Conservation (phyloP, 1,139 yeast genomes). For the Yarrowia galli region DNA sequence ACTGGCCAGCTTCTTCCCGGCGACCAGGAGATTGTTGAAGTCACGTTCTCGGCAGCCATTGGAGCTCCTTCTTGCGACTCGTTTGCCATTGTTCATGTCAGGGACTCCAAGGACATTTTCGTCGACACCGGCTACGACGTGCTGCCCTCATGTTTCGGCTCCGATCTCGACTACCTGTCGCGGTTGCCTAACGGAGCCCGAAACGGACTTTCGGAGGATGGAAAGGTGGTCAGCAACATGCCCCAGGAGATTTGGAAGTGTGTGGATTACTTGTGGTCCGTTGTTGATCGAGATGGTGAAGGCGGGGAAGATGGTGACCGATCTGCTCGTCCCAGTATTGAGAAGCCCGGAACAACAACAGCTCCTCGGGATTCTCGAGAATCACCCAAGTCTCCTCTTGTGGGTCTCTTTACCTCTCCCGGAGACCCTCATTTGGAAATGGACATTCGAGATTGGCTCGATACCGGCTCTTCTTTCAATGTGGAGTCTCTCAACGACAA, state of each 20-base stretch:
- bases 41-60: slow-evolving; percentile 42
- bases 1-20: slow-evolving; percentile 47
- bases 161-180: slow-evolving; percentile 47
- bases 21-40: slow-evolving; percentile 44
- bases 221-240: slow-evolving; percentile 44
- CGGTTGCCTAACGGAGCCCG: slow-evolving; percentile 49
- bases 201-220: slow-evolving; percentile 42
- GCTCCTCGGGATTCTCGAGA: background rate
- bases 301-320: background rate
- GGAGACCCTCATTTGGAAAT: slow-evolving; percentile 46
- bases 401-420: slow-evolving; percentile 31
- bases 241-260: slow-evolving; percentile 51
- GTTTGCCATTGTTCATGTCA: slow-evolving; percentile 45
- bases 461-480: slow-evolving; percentile 45
- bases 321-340: slow-evolving; percentile 7
- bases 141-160: slow-evolving; percentile 50
- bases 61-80: slow-evolving; percentile 38
- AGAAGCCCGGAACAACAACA: slow-evolving; percentile 12
- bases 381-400: background rate
- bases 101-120: slow-evolving; percentile 51
- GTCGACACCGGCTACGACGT: slow-evolving; percentile 48
- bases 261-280: slow-evolving; percentile 51
- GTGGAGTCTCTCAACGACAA: slow-evolving; percentile 41
- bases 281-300: slow-evolving; percentile 24
- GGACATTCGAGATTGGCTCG: slow-evolving; percentile 47